Evolutionary conservation across 2,329 filamentous ascomycete species (phyloP).

Genomic region (Paracamarosporium sp.): DNA sequence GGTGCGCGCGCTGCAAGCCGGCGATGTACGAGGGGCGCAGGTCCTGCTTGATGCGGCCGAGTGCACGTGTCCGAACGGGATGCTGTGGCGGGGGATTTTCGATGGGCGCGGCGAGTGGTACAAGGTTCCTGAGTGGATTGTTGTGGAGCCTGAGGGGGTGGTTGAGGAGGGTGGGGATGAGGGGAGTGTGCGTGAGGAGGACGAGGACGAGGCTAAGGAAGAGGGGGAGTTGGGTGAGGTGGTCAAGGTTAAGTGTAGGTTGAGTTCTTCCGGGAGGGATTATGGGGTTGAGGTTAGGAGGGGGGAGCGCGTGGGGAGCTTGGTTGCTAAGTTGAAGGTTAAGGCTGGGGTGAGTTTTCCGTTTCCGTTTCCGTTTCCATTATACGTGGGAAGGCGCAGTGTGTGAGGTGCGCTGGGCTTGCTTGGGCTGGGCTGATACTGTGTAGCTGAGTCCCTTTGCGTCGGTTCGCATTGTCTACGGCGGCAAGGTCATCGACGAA

Average conservation of each 20-base stretch:
- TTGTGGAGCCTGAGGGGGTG: slow-evolving; percentile 52
- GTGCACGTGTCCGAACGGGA: slow-evolving; percentile 53
- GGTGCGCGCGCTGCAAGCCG: slow-evolving; percentile 69
- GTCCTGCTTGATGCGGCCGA: slow-evolving; percentile 79
- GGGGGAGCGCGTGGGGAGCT: slow-evolving; percentile 64
- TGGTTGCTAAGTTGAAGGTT: slow-evolving; percentile 69
- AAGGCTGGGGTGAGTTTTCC: slow-evolving; percentile 65
- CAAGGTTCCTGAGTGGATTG: slow-evolving; percentile 53
- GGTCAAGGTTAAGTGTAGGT: slow-evolving; percentile 41
- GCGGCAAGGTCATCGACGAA: slow-evolving; percentile 81
- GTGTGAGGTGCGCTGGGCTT: too few species aligned
- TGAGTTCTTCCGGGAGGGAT: slow-evolving; percentile 49
- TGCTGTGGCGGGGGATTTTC: slow-evolving; percentile 51
- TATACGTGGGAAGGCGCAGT: too few species aligned
- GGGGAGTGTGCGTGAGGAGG: slow-evolving; percentile 30
- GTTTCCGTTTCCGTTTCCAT: too few species aligned
- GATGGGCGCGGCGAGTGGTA: slow-evolving; percentile 53
- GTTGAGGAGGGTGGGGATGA: slow-evolving; percentile 33
- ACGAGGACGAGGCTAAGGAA: slow-evolving; percentile 24
- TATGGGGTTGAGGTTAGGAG: slow-evolving; percentile 41
- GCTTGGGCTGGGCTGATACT: slow-evolving; percentile 16
- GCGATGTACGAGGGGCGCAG: slow-evolving; percentile 67
- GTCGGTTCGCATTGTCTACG: slow-evolving; percentile 75
- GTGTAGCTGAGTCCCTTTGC: slow-evolving; percentile 64
- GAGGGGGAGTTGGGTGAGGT: slow-evolving; percentile 26